These are phyloP conservation scores for Pyrenochaeta sp. DNA, from an alignment of 2,329 filamentous ascomycete species.

Conservation along the genomic window DNA sequence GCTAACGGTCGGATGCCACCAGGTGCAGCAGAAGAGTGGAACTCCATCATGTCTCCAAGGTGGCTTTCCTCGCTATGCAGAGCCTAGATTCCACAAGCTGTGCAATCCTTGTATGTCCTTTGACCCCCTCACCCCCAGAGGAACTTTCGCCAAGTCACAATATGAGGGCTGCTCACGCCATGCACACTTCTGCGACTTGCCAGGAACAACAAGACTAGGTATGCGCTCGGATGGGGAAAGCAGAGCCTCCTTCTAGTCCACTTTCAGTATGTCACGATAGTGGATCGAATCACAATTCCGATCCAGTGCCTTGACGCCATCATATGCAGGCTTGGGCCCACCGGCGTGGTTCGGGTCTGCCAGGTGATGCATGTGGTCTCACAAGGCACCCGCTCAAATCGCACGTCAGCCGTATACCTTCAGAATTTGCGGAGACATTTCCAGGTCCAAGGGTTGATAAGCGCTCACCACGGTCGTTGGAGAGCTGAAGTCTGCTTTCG, in stretches of 20 bases:
- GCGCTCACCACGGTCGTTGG: slow-evolving; percentile 18
- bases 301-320: slow-evolving; percentile 34
- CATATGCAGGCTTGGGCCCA: slow-evolving; percentile 29
- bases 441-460: slow-evolving; percentile 8
- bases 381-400: slow-evolving; percentile 23
- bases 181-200: slow-evolving; percentile 22
- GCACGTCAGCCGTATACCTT: slow-evolving; percentile 30
- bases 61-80: slow-evolving; percentile 9
- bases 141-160: slow-evolving; percentile 1
- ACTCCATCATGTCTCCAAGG: slow-evolving; percentile 22
- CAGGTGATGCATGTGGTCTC: slow-evolving; percentile 41
- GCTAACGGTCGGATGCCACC: slow-evolving; percentile 29
- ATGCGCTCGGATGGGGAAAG: slow-evolving; percentile 46
- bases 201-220: slow-evolving; percentile 33
- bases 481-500: slow-evolving; percentile 20
- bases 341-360: slow-evolving; percentile 38
- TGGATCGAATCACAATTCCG: slow-evolving; percentile 28
- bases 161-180: background rate
- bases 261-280: slow-evolving; percentile 20
- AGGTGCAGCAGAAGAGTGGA: slow-evolving; percentile 28
- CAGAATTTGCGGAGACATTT: slow-evolving; percentile 26
- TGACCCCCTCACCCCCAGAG: slow-evolving; percentile 10
- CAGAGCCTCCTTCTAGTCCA: slow-evolving; percentile 42
- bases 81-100: slow-evolving; percentile 22
- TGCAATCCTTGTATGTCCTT: slow-evolving; percentile 9